Evolutionary conservation across 1,139 yeast genomes (phyloP), one percentile per base, ranked within the genome.

Genomic region (Arxiozyma telluris): DNA sequence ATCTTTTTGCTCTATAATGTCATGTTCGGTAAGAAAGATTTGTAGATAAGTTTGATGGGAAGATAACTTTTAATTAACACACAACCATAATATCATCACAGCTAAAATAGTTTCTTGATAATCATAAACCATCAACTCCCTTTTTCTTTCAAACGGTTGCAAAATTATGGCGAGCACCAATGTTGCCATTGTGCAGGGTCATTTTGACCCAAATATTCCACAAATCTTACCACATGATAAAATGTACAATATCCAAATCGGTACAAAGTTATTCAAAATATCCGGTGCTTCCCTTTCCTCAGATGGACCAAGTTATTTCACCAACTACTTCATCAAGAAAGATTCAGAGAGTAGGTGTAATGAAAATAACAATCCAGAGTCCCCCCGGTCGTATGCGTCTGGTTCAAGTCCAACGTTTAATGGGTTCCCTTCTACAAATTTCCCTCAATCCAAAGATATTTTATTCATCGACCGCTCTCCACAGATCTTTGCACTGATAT

Each of bases 281-380:
- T 84, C 93, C 64, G 97, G 96, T 0, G 90, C 93, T 1, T 88
- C 96, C 5, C 69, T 90, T 46, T 85, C 91, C 25, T 87, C 88
- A 1, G 97, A 89, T 70, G 83, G 75, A 0, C 82, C 82, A 0
- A 75, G 78, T 15, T 77, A 75, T 57, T 78, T 78, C 64, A 76
- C 81, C 4, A 72, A 72, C 43, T 76, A 70, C 59, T 78, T 77
- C 59, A 56, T 44, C 4, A 54, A 55, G 49, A 20, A 46, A n/a
- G 55, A 55, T 2, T 18, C 22, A 30, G 50, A 48, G 27, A 34
- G 18, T 44, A 44, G n/a, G 11, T 30, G 11, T 30, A 34, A n/a
- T 41, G 6, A 41, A 4, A 41, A n/a, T 7, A 41, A 41, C 15
- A 41, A 8, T 41, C 22, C 21, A 18, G 43, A n/a, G 11, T 41